These are phyloP conservation scores for Fusarium decemcellulare DNA, from an alignment of 2,329 filamentous ascomycete species.

Conservation along the genomic window DNA sequence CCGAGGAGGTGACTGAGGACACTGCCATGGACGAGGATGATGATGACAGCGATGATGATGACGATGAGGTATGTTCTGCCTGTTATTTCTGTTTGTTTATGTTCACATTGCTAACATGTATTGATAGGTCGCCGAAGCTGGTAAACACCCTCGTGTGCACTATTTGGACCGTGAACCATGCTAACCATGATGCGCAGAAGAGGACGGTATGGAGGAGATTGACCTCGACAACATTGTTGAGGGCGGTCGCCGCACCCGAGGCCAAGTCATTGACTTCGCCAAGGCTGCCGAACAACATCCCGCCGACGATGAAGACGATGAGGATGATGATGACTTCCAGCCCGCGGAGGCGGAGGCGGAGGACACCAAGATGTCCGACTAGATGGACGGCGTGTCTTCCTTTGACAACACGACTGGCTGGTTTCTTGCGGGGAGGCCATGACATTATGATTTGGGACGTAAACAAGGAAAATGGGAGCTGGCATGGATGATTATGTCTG, in stretches of 20 bases:
- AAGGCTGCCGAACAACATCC: slow-evolving; percentile 87
- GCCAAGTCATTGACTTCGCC: slow-evolving; percentile 92
- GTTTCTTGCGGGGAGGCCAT: slow-evolving; percentile 14
- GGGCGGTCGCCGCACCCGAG: slow-evolving; percentile 86
- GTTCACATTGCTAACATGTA: slow-evolving; percentile 42
- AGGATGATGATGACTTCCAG: slow-evolving; percentile 81
- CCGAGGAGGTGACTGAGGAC: slow-evolving; percentile 67
- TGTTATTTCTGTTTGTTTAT: background rate
- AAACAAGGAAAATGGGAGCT: slow-evolving; percentile 35
- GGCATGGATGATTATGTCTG: slow-evolving; percentile 36
- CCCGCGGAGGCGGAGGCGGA: slow-evolving; percentile 60
- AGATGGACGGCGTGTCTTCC: slow-evolving; percentile 26
- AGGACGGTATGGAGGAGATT: slow-evolving; percentile 92
- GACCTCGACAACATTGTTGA: slow-evolving; percentile 89
- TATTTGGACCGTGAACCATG: slow-evolving; percentile 19
- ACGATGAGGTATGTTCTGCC: slow-evolving; percentile 48
- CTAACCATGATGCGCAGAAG: slow-evolving; percentile 68
- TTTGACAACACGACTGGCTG: slow-evolving; percentile 12
- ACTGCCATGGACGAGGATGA: slow-evolving; percentile 82
- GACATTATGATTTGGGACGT: slow-evolving; percentile 42
- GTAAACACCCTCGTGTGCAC: slow-evolving; percentile 40
- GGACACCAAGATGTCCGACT: slow-evolving; percentile 76
- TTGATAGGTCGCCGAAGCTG: slow-evolving; percentile 47
- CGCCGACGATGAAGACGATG: slow-evolving; percentile 83
- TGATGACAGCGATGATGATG: slow-evolving; percentile 63